Evolutionary conservation across 2,329 filamentous ascomycete genomes (phyloP).

Genomic region (Fusarium annulatum): DNA sequence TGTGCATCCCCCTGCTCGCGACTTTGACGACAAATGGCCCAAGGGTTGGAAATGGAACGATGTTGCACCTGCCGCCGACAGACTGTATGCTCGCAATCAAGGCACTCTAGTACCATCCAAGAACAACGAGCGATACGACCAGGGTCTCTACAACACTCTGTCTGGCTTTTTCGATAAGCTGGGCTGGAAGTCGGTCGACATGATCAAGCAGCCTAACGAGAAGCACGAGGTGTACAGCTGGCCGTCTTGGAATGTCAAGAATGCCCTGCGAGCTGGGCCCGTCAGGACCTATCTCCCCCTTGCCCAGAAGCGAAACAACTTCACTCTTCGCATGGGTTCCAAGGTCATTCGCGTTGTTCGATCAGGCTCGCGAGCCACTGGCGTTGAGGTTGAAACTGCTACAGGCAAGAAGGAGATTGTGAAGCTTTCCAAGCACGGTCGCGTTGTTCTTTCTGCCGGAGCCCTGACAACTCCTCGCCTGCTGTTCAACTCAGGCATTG

Average conservation of each 20-base stretch:
- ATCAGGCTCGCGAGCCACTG: constrained; percentile 68
- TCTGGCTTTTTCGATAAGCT: constrained; percentile 66
- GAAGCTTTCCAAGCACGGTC: constrained; percentile 68
- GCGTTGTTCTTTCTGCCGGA: constrained; percentile 74
- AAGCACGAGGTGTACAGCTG: constrained; percentile 75
- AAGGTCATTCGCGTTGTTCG: constrained; percentile 73
- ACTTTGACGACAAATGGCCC: constrained; percentile 76
- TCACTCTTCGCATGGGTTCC: constrained; percentile 72
- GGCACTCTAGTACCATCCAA: constrained; percentile 69
- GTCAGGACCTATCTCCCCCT: constrained; percentile 75
- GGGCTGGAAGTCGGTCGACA: constrained; percentile 72
- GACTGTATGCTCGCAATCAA: constrained; percentile 66
- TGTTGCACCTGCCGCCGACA: constrained; percentile 66
- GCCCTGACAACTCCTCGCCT: constrained; percentile 75
- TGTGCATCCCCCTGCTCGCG: constrained; percentile 71
- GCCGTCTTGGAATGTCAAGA: constrained; percentile 74
- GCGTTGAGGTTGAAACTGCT: constrained; percentile 68
- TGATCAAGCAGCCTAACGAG: constrained; percentile 67
- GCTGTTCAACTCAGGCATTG: constrained; percentile 69
- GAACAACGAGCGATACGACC: constrained; percentile 74
- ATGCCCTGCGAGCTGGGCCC: constrained; percentile 75
- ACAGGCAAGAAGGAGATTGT: constrained; percentile 64
- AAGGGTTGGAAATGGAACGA: constrained; percentile 71
- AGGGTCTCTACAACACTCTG: constrained; percentile 72
- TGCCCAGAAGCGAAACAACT: constrained; percentile 69